Evolutionary conservation across 345 rosid species (phyloP).

Genomic region (Camelina hispida): DNA sequence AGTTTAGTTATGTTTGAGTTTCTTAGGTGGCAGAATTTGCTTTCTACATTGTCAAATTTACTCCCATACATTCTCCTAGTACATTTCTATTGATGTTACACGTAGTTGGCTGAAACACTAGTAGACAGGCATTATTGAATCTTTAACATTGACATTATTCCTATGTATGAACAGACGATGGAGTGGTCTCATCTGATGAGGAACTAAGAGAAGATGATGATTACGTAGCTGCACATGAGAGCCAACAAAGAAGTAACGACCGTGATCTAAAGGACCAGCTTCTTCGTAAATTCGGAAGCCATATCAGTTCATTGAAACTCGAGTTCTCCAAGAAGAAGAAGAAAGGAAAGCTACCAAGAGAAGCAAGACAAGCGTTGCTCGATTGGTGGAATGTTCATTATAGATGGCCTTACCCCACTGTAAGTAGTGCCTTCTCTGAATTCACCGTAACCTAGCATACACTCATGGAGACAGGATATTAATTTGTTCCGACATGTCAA

Average conservation of each 20-base stretch:
- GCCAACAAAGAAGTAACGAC: slow-evolving; percentile 56
- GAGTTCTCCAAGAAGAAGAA: slow-evolving; percentile 85
- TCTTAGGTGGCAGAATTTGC: no score
- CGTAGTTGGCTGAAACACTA: background rate
- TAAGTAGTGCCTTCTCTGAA: slow-evolving; percentile 35
- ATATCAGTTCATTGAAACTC: slow-evolving; percentile 70
- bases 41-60: no score
- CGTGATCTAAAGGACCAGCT: slow-evolving; percentile 70
- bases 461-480: background rate
- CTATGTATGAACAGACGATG: slow-evolving; percentile 51
- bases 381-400: slow-evolving; percentile 82
- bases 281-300: slow-evolving; percentile 69
- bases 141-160: background rate
- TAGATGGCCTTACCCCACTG: slow-evolving; percentile 92
- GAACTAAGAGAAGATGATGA: slow-evolving; percentile 73
- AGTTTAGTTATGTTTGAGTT: background rate
- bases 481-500: background rate
- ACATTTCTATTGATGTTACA: background rate
- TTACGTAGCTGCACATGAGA: slow-evolving; percentile 48
- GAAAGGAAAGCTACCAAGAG: slow-evolving; percentile 84
- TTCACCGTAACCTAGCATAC: background rate
- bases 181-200: slow-evolving; percentile 68
- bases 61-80: background rate
- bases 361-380: slow-evolving; percentile 73
- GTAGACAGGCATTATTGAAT: background rate